Evolutionary conservation across 2,329 filamentous ascomycete species (phyloP).

Genomic region (Sclerotinia borealis): DNA sequence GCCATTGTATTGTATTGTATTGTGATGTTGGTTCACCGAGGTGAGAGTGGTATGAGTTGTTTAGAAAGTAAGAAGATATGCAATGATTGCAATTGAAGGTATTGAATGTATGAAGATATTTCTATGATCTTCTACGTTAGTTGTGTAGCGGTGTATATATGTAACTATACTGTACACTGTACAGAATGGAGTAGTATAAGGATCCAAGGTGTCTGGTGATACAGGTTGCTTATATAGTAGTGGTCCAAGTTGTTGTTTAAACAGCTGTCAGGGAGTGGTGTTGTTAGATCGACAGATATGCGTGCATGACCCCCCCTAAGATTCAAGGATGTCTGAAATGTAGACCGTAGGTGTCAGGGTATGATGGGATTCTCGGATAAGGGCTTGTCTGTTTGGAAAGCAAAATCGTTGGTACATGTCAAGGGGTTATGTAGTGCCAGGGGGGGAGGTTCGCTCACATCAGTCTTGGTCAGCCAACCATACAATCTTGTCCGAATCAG

Average conservation of each 20-base stretch:
- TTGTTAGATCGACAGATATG: constrained; percentile 2
- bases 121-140: neutral
- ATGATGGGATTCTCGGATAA: neutral
- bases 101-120: neutral
- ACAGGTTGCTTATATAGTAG: neutral
- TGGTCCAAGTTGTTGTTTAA: neutral
- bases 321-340: neutral
- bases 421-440: neutral
- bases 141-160: neutral
- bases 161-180: neutral
- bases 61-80: neutral
- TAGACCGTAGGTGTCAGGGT: neutral
- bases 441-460: constrained; percentile 5
- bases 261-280: neutral
- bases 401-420: neutral
- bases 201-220: neutral
- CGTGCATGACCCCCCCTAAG: neutral
- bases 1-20: too few relatives aligned
- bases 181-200: neutral
- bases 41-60: neutral
- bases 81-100: neutral
- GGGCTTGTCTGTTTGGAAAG: neutral
- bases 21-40: neutral
- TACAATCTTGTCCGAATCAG: neutral
- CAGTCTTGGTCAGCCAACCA: neutral